phyloP scores from a whole-genome alignment of 768 basidiomycete species.

The Naganishia vaughanmartiniae region DNA sequence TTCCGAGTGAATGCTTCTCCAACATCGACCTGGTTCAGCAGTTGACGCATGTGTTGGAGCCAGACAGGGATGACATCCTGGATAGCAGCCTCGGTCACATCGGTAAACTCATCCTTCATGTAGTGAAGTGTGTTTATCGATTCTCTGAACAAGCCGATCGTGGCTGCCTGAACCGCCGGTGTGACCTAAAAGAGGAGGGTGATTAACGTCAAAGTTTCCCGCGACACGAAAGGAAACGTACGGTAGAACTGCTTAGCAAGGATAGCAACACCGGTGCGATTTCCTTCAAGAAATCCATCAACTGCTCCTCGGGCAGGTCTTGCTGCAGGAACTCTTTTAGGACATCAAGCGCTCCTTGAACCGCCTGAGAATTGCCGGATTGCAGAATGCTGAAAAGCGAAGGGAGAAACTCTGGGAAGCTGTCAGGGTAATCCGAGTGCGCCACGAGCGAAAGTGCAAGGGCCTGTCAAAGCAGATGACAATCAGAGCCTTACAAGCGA shows the following conservation, averaged over 20 bases:
- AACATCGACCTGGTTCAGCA: constrained; percentile 63
- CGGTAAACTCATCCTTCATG: constrained; percentile 89
- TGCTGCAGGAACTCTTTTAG: constrained; percentile 90
- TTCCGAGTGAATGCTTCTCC: constrained; percentile 60
- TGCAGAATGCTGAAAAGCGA: constrained; percentile 73
- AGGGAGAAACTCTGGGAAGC: constrained; percentile 82
- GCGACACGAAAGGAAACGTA: not conserved
- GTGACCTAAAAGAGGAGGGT: constrained; percentile 46
- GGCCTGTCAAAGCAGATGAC: constrained; percentile 53
- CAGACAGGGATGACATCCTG: constrained; percentile 79
- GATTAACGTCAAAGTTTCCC: constrained; percentile 52
- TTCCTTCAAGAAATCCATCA: constrained; percentile 82
- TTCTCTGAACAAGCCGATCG: constrained; percentile 84
- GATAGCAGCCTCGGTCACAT: constrained; percentile 77
- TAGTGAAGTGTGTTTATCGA: constrained; percentile 85
- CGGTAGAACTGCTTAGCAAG: not conserved
- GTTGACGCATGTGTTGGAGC: constrained; percentile 82
- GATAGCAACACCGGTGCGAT: constrained; percentile 77
- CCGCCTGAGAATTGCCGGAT: constrained; percentile 61
- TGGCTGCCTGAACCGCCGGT: constrained; percentile 75
- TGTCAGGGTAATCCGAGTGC: constrained; percentile 92
- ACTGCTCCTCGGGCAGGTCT: constrained; percentile 90
- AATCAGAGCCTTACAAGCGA: constrained; percentile 52
- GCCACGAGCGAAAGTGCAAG: constrained; percentile 84
- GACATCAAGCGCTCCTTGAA: constrained; percentile 95